These are phyloP conservation scores for Xerocomus spinulosus DNA, from an alignment of 768 basidiomycete species.

Conservation along the genomic window DNA sequence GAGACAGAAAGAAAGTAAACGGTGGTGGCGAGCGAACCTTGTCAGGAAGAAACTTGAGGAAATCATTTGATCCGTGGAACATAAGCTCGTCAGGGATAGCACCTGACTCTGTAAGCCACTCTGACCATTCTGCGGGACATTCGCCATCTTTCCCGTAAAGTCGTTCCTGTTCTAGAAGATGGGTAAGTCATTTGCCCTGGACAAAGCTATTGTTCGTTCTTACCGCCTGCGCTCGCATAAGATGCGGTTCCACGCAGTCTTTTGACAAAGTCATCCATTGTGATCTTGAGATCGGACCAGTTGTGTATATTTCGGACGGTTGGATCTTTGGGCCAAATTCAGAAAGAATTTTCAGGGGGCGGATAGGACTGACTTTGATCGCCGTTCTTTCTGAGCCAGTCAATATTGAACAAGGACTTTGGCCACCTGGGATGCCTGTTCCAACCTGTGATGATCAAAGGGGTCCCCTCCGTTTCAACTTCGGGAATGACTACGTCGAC, in stretches of 20 bases:
- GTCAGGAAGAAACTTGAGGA: slow-evolving; percentile 52
- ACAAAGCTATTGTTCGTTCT: slow-evolving; percentile 1
- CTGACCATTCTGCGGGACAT: slow-evolving; percentile 62
- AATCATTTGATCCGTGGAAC: slow-evolving; percentile 52
- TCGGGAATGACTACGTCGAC: slow-evolving; percentile 33
- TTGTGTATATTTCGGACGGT: slow-evolving; percentile 60
- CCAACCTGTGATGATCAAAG: slow-evolving; percentile 61
- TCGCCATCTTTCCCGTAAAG: slow-evolving; percentile 75
- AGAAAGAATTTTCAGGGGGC: background rate
- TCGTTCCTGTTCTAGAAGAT: slow-evolving; percentile 47
- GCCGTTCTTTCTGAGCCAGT: slow-evolving; percentile 45
- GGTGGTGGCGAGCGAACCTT: slow-evolving; percentile 35
- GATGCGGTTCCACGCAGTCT: slow-evolving; percentile 34
- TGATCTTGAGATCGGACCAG: slow-evolving; percentile 49
- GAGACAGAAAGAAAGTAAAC: slow-evolving; percentile 1
- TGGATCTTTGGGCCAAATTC: slow-evolving; percentile 40
- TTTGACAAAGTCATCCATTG: slow-evolving; percentile 50
- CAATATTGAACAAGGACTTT: slow-evolving; percentile 46
- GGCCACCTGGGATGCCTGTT: slow-evolving; percentile 57
- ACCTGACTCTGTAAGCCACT: slow-evolving; percentile 48
- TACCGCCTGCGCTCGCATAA: slow-evolving; percentile 40
- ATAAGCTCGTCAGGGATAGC: slow-evolving; percentile 52
- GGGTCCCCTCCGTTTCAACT: slow-evolving; percentile 50
- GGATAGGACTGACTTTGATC: slow-evolving; percentile 18
- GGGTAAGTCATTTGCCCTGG: background rate